Conservation (phyloP, 495 filamentous ascomycete species). For the Tuber borchii region DNA sequence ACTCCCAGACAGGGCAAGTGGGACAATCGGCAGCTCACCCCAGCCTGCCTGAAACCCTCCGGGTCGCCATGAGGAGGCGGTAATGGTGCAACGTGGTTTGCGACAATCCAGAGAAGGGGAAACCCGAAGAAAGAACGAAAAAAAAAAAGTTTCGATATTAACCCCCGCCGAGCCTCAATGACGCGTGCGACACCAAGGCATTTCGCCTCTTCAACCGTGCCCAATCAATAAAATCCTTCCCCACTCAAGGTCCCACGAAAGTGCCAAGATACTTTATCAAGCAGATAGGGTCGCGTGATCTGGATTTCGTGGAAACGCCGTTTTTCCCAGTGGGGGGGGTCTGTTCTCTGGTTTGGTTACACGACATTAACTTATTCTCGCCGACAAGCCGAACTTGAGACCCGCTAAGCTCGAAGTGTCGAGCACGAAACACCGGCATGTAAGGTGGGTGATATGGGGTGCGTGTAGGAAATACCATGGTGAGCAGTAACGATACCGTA, state of each 20-base stretch:
- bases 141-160: background rate
- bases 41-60: background rate
- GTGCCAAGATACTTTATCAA: constrained; percentile 17
- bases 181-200: background rate
- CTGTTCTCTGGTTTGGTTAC: background rate
- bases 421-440: background rate
- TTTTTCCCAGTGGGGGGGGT: background rate
- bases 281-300: constrained; percentile 30
- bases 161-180: constrained; percentile 34
- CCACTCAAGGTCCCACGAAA: constrained; percentile 12
- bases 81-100: background rate
- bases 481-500: background rate
- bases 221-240: constrained; percentile 12
- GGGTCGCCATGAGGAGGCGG: background rate
- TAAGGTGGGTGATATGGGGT: background rate
- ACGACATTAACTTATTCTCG: background rate
- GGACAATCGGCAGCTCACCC: background rate
- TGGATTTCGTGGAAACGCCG: background rate
- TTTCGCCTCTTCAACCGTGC: background rate
- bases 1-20: background rate
- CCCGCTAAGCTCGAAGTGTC: background rate
- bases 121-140: background rate
- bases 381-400: background rate
- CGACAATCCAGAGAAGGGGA: background rate
- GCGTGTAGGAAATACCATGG: background rate